Evolutionary conservation across 768 basidiomycete species (phyloP), one percentile per base, ranked within the genome.

Genomic region (Amanita rimosa): DNA sequence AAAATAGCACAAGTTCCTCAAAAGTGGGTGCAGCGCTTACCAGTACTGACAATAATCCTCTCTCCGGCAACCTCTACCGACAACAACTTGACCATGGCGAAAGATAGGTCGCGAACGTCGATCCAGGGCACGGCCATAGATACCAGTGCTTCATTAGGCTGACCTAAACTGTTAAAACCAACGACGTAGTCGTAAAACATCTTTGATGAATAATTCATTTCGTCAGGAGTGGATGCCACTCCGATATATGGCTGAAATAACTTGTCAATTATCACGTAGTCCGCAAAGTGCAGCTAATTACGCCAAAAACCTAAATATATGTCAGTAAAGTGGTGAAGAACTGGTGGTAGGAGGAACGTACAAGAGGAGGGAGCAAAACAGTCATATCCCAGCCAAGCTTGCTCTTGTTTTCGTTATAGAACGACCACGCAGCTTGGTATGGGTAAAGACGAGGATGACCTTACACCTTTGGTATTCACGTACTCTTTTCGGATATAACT

Each of bases 401-500:
- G 13, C 10, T 10, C 31, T 31, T 31, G 13, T 31, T 31, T 13
- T 31, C 11, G 56, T 72, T 59, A 31, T 71, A 58, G 53, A 72
- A 69, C 1, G 67, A 61, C 70, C 67, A 72, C 11, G 67, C 67
- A 21, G 73, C 73, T 31, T 31, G 73, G 31, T n/a, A n/a, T 16
- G 9, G 9, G 9, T 46, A 36, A 36, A n/a, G 7, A 3, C 4
- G 14, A 24, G 22, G 21, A 6, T 13, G 31, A n/a, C n/a, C 13
- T 0, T 9, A 37, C 3, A 8, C 14, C 1, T 16, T 24, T 4
- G 9, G 19, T 14, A 13, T 16, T 24, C 6, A 13, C 38, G 5
- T 46, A 74, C 78, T 71, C 62, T 66, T 68, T 62, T 89, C 86
- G 0, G 83, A 79, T 1, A 84, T 65, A 1, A 69, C 72, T 66